phyloP scores from a whole-genome alignment of 768 basidiomycete genomes.

The Naematelia encephala region DNA sequence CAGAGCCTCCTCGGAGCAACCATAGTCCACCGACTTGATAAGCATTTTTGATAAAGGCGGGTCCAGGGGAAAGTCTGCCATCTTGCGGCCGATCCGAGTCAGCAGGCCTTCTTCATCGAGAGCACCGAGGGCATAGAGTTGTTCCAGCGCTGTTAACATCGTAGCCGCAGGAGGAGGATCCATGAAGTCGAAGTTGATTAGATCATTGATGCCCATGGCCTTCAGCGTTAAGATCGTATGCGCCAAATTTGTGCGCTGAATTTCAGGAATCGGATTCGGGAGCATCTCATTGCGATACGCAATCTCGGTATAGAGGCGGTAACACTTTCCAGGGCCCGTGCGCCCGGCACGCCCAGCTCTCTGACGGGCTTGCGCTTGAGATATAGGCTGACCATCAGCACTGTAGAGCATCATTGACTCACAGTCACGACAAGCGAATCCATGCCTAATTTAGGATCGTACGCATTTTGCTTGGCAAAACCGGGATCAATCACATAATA shows the following conservation, averaged over 20 bases:
- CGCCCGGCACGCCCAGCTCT: constrained; percentile 94
- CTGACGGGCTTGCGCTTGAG: constrained; percentile 95
- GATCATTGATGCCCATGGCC: constrained; percentile 98
- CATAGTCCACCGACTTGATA: constrained; percentile 93
- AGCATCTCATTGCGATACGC: constrained; percentile 99
- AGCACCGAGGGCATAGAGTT: constrained; percentile 90
- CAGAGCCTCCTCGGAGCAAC: constrained; percentile 96
- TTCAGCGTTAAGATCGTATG: constrained; percentile 91
- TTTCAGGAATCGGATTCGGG: constrained; percentile 94
- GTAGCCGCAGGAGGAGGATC: constrained; percentile 96
- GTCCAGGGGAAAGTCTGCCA: constrained; percentile 99
- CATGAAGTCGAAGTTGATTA: constrained; percentile 99
- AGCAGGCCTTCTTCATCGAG: constrained; percentile 94
- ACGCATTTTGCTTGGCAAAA: constrained; percentile 98
- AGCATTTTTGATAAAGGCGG: constrained; percentile 95
- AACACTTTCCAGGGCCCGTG: constrained; percentile 97
- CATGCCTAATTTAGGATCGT: constrained; percentile 96
- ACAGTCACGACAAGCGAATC: constrained; percentile 93
- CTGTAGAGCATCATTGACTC: constrained; percentile 16
- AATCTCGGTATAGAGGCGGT: constrained; percentile 95
- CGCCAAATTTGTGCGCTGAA: constrained; percentile 83
- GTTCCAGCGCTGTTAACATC: constrained; percentile 92
- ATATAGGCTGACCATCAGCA: constrained; percentile 64
- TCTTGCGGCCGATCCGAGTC: constrained; percentile 91
- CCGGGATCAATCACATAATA: constrained; percentile 99